Evolutionary conservation across 345 rosid genomes (phyloP).

Genomic region (Eutrema heterophyllum): DNA sequence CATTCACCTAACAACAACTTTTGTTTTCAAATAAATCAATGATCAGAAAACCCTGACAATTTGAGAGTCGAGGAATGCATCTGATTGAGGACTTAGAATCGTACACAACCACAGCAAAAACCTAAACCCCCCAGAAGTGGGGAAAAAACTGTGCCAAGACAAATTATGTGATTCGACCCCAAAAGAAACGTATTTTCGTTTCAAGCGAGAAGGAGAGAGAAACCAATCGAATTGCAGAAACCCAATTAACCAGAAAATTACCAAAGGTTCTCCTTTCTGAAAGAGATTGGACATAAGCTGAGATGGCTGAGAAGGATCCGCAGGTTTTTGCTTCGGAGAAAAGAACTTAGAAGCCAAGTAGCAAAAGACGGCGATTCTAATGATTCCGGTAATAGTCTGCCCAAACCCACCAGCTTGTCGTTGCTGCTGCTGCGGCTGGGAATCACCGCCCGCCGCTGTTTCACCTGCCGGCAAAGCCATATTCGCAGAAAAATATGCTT

Average conservation of each 20-base stretch:
- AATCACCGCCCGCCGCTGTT: slow-evolving; percentile 34
- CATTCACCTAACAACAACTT: no score
- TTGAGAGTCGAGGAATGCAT: no score
- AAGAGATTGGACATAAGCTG: slow-evolving; percentile 68
- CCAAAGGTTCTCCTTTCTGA: slow-evolving; percentile 78
- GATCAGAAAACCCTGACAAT: background rate
- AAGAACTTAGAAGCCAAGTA: slow-evolving; percentile 88
- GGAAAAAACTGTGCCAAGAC: background rate
- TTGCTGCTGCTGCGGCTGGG: slow-evolving; percentile 40
- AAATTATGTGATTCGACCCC: background rate
- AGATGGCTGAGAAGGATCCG: slow-evolving; percentile 47
- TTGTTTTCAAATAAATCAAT: background rate
- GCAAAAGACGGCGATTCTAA: slow-evolving; percentile 86
- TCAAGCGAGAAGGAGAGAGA: background rate
- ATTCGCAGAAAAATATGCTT: slow-evolving; percentile 1
- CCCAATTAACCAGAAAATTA: slow-evolving; percentile 12
- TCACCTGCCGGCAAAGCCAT: slow-evolving; percentile 53
- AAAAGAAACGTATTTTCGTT: background rate
- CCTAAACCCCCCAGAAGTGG: background rate
- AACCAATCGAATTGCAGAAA: background rate
- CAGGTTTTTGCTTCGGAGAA: slow-evolving; percentile 58
- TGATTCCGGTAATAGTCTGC: slow-evolving; percentile 58
- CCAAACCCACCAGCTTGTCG: slow-evolving; percentile 67
- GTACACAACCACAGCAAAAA: background rate
- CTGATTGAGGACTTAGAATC: background rate